phyloP scores from a whole-genome alignment of 129 eudicot genomes.

The Saussurea involucrata region DNA sequence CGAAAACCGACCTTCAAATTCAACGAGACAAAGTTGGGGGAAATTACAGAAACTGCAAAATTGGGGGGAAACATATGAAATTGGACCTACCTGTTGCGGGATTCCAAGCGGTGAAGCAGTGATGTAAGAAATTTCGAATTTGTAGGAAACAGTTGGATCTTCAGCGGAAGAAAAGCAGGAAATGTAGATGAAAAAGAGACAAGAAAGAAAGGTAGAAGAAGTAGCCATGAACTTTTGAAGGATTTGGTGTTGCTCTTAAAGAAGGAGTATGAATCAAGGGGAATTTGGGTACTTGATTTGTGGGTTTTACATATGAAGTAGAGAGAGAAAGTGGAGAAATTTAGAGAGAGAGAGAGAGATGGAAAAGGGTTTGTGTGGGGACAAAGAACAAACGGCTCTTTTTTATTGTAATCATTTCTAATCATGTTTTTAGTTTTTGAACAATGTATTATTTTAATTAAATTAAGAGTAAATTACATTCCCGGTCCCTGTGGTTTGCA shows the following conservation, averaged over 20 bases:
- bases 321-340: conserved; percentile 12
- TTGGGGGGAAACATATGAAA: not conserved
- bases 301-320: conserved; percentile 47
- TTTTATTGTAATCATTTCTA: conserved; percentile 1
- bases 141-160: conserved; percentile 56
- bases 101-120: conserved; percentile 96
- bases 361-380: conserved; percentile 24
- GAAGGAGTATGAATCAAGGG: conserved; percentile 7
- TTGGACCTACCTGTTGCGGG: conserved; percentile 66
- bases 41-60: not conserved
- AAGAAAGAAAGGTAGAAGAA: conserved; percentile 31
- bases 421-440: not conserved
- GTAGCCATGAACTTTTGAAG: conserved; percentile 49
- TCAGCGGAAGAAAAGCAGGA: conserved; percentile 54
- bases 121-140: conserved; percentile 80
- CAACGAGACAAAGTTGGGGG: conserved; percentile 23
- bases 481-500: too few relatives aligned
- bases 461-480: too few relatives aligned
- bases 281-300: conserved; percentile 10
- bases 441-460: not conserved
- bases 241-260: conserved; percentile 4
- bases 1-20: not conserved
- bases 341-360: conserved; percentile 6
- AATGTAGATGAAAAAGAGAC: conserved; percentile 44
- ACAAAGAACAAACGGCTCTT: conserved; percentile 36